Conservation (phyloP, 1,139 yeast species). For the Nakaseomyces bracarensis region DNA sequence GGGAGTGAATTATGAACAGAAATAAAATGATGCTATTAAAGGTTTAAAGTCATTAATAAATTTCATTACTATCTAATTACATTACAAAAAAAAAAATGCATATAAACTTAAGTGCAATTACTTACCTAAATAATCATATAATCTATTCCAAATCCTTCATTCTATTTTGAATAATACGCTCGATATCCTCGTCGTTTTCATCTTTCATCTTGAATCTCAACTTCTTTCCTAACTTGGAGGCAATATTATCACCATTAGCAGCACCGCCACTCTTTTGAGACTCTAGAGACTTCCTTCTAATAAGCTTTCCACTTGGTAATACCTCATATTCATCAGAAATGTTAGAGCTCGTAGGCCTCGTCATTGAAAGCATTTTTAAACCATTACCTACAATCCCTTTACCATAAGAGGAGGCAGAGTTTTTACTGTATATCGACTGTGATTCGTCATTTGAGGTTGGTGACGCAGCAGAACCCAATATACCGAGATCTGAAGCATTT, state of each 20-base stretch:
- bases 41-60: too few relatives aligned
- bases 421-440: neutral
- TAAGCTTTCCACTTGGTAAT: slow-evolving; percentile 62
- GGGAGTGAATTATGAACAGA: too few relatives aligned
- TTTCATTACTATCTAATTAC: neutral
- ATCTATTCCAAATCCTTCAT: slow-evolving; percentile 36
- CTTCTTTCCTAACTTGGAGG: slow-evolving; percentile 29
- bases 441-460: slow-evolving; percentile 3
- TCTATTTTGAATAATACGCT: slow-evolving; percentile 51
- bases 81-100: neutral
- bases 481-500: slow-evolving; percentile 3
- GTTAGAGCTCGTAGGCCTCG: slow-evolving; percentile 4
- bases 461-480: slow-evolving; percentile 2
- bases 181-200: slow-evolving; percentile 42
- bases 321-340: slow-evolving; percentile 40
- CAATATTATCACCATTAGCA: slow-evolving; percentile 8
- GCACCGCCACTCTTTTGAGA: slow-evolving; percentile 14
- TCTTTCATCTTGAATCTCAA: slow-evolving; percentile 31
- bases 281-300: slow-evolving; percentile 35
- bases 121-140: neutral
- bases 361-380: slow-evolving; percentile 2
- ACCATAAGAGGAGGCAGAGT: slow-evolving; percentile 1
- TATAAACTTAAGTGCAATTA: neutral
- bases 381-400: neutral
- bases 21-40: too few relatives aligned